Conservation (phyloP, 257 asterid genomes). For the Salvia miltiorrhiza region DNA sequence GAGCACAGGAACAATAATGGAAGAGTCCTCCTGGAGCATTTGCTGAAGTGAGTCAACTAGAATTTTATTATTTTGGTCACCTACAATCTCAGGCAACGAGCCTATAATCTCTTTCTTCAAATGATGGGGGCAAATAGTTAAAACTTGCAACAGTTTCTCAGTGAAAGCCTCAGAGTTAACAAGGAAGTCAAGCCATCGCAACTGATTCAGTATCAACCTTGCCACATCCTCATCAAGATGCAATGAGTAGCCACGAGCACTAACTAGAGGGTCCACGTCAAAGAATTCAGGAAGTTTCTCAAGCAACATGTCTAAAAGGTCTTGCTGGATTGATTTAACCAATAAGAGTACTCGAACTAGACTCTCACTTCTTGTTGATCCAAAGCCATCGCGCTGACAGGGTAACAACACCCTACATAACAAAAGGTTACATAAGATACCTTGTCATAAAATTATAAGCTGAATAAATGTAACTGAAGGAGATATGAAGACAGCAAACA, state of each 20-base stretch:
- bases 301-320: conserved; percentile 58
- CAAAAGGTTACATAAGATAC: conserved; percentile 6
- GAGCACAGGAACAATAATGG: conserved; percentile 72
- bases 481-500: neutral
- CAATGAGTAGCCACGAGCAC: conserved; percentile 32
- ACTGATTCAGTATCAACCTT: conserved; percentile 70
- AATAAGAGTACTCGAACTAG: conserved; percentile 59
- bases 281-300: conserved; percentile 90
- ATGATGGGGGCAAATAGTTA: conserved; percentile 69
- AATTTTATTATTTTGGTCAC: conserved; percentile 62
- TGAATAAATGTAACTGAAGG: neutral
- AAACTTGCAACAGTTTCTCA: conserved; percentile 64
- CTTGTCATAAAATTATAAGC: neutral
- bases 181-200: conserved; percentile 87
- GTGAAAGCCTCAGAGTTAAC: conserved; percentile 66
- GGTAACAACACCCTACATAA: conserved; percentile 60
- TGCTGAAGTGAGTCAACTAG: conserved; percentile 67
- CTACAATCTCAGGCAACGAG: conserved; percentile 76
- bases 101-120: conserved; percentile 83
- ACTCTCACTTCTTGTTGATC: conserved; percentile 50
- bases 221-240: conserved; percentile 69
- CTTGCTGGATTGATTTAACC: conserved; percentile 66
- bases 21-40: conserved; percentile 81
- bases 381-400: conserved; percentile 55
- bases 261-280: conserved; percentile 37